Percentiles rank a stretch among this genome's conserved stretches.
Conservation (phyloP, 202 grass and related monocot genomes). For the Schoenoplectus triqueter region DNA sequence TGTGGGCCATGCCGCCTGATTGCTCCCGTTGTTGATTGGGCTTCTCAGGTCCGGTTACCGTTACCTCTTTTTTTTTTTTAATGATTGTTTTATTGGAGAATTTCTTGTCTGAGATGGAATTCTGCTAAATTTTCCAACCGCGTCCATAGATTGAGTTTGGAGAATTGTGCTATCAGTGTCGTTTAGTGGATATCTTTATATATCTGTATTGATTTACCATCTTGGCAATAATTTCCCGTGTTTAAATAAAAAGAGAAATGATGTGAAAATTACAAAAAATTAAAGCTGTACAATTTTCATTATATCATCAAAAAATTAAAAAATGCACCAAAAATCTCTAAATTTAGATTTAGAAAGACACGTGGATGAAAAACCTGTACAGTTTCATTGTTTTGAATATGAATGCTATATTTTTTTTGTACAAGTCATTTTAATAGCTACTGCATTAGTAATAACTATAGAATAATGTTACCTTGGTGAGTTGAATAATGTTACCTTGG, state of each 20-base stretch:
- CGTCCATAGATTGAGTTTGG: background rate
- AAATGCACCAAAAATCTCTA: background rate
- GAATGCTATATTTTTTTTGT: background rate
- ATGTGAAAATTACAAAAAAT: background rate
- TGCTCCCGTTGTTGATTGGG: constrained; percentile 87
- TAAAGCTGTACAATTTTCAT: background rate
- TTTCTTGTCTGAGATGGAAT: constrained; percentile 8
- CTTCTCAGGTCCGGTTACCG: constrained; percentile 50
- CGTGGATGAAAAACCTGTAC: background rate
- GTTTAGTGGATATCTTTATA: background rate
- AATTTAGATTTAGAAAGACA: constrained; percentile 3
- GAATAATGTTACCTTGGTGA: background rate
- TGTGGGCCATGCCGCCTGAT: constrained; percentile 96
- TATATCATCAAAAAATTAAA: background rate
- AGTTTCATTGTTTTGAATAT: background rate
- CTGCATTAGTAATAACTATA: background rate
- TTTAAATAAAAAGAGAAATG: background rate
- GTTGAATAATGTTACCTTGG: background rate
- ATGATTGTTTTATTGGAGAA: background rate
- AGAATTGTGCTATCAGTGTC: background rate
- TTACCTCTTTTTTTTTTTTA: background rate
- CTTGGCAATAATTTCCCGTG: background rate
- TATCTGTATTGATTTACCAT: background rate
- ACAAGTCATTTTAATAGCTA: background rate
- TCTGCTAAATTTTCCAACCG: background rate